Evolutionary conservation across 805 yeast species (phyloP).

Genomic region (Ogataea dorogensis): DNA sequence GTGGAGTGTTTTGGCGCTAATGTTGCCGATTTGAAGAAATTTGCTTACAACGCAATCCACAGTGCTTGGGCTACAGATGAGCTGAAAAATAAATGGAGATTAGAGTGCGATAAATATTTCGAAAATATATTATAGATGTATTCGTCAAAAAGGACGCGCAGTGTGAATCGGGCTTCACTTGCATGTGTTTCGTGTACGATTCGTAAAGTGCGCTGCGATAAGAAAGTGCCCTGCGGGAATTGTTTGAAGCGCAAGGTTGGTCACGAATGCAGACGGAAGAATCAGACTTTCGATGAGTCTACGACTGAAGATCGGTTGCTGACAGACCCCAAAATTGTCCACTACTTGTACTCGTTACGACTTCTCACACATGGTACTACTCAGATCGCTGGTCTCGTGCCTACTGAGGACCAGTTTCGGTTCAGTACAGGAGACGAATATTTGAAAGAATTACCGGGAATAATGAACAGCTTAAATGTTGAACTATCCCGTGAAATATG

Average conservation of each 20-base stretch:
- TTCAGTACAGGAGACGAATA: slow-evolving; percentile 13
- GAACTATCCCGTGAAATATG: slow-evolving; percentile 20
- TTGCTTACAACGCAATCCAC: slow-evolving; percentile 29
- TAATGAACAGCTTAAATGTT: slow-evolving; percentile 13
- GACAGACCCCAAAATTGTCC: slow-evolving; percentile 20
- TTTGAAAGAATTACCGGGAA: slow-evolving; percentile 7
- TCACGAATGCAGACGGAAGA: slow-evolving; percentile 18
- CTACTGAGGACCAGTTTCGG: slow-evolving; percentile 14
- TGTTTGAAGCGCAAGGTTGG: slow-evolving; percentile 21
- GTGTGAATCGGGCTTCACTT: slow-evolving; percentile 12
- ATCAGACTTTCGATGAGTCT: not conserved
- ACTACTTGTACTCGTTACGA: slow-evolving; percentile 21
- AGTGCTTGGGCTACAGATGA: slow-evolving; percentile 30
- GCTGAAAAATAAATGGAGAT: slow-evolving; percentile 18
- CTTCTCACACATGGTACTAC: slow-evolving; percentile 26
- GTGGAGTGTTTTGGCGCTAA: slow-evolving; percentile 30
- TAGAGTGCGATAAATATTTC: slow-evolving; percentile 20
- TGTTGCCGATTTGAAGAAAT: slow-evolving; percentile 21
- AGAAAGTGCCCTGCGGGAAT: slow-evolving; percentile 24
- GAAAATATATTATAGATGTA: slow-evolving; percentile 4
- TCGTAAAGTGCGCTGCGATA: slow-evolving; percentile 28
- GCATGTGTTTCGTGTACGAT: slow-evolving; percentile 25
- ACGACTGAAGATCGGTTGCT: slow-evolving; percentile 1
- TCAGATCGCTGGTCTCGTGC: slow-evolving; percentile 21
- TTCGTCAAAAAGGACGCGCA: not conserved